Evolutionary conservation across 2,329 filamentous ascomycete genomes (phyloP).

Genomic region (Ustilaginoidea virens): DNA sequence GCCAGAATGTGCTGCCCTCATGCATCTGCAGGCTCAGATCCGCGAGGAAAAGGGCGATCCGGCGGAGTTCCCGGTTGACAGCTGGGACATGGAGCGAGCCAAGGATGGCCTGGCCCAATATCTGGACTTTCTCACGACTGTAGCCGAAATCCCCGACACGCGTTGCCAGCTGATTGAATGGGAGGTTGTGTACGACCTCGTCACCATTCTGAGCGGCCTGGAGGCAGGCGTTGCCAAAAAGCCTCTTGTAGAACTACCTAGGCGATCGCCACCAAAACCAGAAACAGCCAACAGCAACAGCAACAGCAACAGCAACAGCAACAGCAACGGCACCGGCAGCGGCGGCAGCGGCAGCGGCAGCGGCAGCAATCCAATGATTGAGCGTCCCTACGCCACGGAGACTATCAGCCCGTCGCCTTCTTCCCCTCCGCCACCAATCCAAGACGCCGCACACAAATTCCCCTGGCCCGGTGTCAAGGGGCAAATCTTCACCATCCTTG

Average conservation of each 20-base stretch:
- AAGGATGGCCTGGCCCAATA: constrained; percentile 93
- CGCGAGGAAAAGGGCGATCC: constrained; percentile 59
- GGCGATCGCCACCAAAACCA: constrained; percentile 11
- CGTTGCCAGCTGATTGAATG: constrained; percentile 78
- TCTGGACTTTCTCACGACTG: constrained; percentile 80
- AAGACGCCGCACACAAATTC: constrained; percentile 50
- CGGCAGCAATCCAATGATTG: constrained; percentile 29
- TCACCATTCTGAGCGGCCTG: constrained; percentile 73
- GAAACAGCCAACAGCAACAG: constrained; percentile 14
- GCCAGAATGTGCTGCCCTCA: constrained; percentile 85
- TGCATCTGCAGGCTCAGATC: constrained; percentile 85
- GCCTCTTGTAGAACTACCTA: constrained; percentile 37
- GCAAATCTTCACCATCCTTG: constrained; percentile 79
- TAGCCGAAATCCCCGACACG: constrained; percentile 73
- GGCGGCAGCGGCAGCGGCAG: not conserved
- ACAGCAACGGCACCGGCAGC: constrained; percentile 3
- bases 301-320: too few relatives aligned
- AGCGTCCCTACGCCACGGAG: constrained; percentile 42
- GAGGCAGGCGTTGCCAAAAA: constrained; percentile 81
- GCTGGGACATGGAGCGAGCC: constrained; percentile 95
- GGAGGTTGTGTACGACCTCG: constrained; percentile 79
- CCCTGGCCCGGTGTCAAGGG: constrained; percentile 71
- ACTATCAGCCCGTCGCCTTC: constrained; percentile 11
- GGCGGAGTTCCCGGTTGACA: constrained; percentile 81
- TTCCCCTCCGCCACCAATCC: constrained; percentile 30